phyloP scores from a whole-genome alignment of 2,329 filamentous ascomycete genomes.

The Corynespora cassiicola region DNA sequence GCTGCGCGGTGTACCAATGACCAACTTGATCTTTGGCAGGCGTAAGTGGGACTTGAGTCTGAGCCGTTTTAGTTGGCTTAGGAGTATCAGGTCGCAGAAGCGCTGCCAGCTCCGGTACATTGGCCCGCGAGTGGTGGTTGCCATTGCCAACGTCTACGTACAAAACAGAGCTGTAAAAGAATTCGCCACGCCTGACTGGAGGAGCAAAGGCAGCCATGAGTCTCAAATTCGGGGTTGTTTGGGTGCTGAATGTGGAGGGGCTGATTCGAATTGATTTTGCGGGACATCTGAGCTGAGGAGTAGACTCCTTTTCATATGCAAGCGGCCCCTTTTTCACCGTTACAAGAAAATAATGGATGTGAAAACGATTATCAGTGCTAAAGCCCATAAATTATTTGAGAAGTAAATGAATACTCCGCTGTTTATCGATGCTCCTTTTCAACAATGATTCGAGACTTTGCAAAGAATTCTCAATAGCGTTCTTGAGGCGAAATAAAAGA shows the following conservation, averaged over 20 bases:
- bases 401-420: too few species aligned
- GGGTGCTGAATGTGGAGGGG: not conserved
- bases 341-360: too few species aligned
- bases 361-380: too few species aligned
- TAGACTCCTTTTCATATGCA: too few species aligned
- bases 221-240: not conserved
- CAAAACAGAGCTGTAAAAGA: constrained; percentile 36
- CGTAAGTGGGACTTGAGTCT: constrained; percentile 7
- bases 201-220: constrained; percentile 34
- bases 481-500: too few species aligned
- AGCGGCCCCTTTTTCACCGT: too few species aligned
- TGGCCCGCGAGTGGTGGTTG: constrained; percentile 39
- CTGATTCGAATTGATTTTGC: not conserved
- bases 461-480: too few species aligned
- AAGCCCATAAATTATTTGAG: too few species aligned
- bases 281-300: too few species aligned
- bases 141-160: constrained; percentile 37
- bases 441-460: too few species aligned
- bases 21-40: constrained; percentile 57
- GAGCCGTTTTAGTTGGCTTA: constrained; percentile 17
- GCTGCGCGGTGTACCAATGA: constrained; percentile 69
- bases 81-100: constrained; percentile 34
- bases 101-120: constrained; percentile 32
- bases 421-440: too few species aligned
- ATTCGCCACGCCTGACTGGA: constrained; percentile 32